Evolutionary conservation across 2,329 filamentous ascomycete genomes (phyloP).

Genomic region (Clathrospora elynae): DNA sequence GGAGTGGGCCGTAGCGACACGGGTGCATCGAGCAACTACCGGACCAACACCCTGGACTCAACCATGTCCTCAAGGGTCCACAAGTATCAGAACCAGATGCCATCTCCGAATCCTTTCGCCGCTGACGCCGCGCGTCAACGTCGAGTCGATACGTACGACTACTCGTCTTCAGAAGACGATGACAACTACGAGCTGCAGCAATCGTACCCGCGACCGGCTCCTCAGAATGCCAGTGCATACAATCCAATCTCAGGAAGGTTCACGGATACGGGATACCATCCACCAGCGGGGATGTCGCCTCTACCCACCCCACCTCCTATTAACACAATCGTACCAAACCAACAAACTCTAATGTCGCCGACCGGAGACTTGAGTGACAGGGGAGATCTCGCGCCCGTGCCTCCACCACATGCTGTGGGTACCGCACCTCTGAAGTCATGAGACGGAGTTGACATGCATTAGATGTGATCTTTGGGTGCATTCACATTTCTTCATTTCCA

Average conservation of each 20-base stretch:
- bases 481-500: no score
- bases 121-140: constrained; percentile 29
- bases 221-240: constrained; percentile 30
- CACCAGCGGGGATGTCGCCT: constrained; percentile 36
- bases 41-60: constrained; percentile 30
- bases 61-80: constrained; percentile 39
- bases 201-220: constrained; percentile 28
- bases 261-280: constrained; percentile 46
- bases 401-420: constrained; percentile 39
- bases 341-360: constrained; percentile 16
- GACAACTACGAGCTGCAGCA: constrained; percentile 46
- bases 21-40: constrained; percentile 35
- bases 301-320: constrained; percentile 39
- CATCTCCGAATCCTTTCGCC: constrained; percentile 41
- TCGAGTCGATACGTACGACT: constrained; percentile 44
- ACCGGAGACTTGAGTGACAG: constrained; percentile 41
- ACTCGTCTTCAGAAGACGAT: constrained; percentile 49
- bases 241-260: constrained; percentile 42
- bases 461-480: no score
- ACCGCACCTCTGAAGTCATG: constrained; percentile 39
- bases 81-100: constrained; percentile 43
- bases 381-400: constrained; percentile 29
- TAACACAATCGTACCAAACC: constrained; percentile 19
- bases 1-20: constrained; percentile 43
- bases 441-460: no score